Conservation (phyloP, 768 basidiomycete genomes). For the Mycena pura region DNA sequence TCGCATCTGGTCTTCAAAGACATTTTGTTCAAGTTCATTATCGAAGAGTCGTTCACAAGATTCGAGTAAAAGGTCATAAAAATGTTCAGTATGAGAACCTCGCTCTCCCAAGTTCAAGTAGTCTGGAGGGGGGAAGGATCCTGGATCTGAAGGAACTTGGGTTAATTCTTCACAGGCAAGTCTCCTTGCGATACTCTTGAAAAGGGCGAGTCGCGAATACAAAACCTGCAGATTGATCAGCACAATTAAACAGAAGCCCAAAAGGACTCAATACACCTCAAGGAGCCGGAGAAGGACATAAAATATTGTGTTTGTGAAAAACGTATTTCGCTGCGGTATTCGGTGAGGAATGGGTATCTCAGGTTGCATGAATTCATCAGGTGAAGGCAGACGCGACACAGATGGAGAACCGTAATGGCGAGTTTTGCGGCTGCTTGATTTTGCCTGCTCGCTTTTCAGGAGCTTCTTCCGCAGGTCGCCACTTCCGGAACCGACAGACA, state of each 20-base stretch:
- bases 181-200: slow-evolving; percentile 74
- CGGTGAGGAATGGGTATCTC: slow-evolving; percentile 16
- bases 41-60: slow-evolving; percentile 92
- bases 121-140: slow-evolving; percentile 37
- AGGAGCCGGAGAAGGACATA: slow-evolving; percentile 86
- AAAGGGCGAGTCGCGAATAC: slow-evolving; percentile 79
- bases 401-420: slow-evolving; percentile 60
- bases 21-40: slow-evolving; percentile 84
- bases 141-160: slow-evolving; percentile 34
- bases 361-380: slow-evolving; percentile 48
- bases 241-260: neutral
- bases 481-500: slow-evolving; percentile 38
- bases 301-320: slow-evolving; percentile 90
- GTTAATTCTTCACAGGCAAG: slow-evolving; percentile 37
- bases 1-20: slow-evolving; percentile 92
- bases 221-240: slow-evolving; percentile 60
- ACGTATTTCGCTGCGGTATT: slow-evolving; percentile 57
- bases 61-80: slow-evolving; percentile 84
- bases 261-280: slow-evolving; percentile 63
- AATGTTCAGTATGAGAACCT: slow-evolving; percentile 62
- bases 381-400: slow-evolving; percentile 68
- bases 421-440: slow-evolving; percentile 65
- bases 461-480: slow-evolving; percentile 82
- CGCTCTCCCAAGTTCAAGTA: slow-evolving; percentile 40
- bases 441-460: slow-evolving; percentile 83